A percentile compares a stretch with the other conserved stretches of the same genome.
Conservation (phyloP, 2,329 filamentous ascomycete species). For the Fusarium ambrosium region DNA sequence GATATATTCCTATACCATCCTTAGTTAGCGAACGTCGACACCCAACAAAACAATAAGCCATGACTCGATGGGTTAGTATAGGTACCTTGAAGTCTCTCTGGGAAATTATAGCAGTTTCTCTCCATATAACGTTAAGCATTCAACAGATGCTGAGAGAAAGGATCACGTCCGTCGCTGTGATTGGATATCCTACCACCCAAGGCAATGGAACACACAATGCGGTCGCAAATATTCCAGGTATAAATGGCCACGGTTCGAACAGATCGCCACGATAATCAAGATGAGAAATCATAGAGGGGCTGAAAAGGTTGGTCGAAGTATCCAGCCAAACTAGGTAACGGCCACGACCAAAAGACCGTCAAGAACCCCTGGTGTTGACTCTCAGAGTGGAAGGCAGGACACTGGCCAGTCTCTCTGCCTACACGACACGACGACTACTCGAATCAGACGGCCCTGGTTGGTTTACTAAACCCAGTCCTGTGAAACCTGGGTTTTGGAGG, state of each 20-base stretch:
- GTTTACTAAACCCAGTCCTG: slow-evolving; percentile 35
- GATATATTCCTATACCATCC: background rate
- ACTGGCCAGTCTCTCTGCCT: slow-evolving; percentile 1
- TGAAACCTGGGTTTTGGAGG: slow-evolving; percentile 53
- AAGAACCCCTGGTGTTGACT: background rate
- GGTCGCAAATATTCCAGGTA: background rate
- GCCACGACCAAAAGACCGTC: background rate
- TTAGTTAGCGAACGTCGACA: background rate
- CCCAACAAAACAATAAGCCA: background rate
- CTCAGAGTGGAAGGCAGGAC: background rate
- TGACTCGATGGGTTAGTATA: background rate
- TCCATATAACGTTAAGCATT: background rate
- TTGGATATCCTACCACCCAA: background rate
- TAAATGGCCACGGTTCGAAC: background rate
- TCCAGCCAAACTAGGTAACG: background rate
- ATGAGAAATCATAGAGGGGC: background rate
- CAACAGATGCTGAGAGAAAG: background rate
- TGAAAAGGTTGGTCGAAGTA: background rate
- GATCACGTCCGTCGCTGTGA: background rate
- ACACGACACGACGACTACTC: slow-evolving; percentile 37
- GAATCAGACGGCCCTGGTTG: slow-evolving; percentile 31
- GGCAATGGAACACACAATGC: background rate
- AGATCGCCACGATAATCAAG: background rate
- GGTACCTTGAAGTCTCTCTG: slow-evolving; percentile 1
- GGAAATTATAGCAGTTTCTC: background rate